A percentile compares a stretch with the other conserved stretches of the same genome.
Conservation (phyloP, 2,329 filamentous ascomycete species). For the Chalaropsis thielavioides region DNA sequence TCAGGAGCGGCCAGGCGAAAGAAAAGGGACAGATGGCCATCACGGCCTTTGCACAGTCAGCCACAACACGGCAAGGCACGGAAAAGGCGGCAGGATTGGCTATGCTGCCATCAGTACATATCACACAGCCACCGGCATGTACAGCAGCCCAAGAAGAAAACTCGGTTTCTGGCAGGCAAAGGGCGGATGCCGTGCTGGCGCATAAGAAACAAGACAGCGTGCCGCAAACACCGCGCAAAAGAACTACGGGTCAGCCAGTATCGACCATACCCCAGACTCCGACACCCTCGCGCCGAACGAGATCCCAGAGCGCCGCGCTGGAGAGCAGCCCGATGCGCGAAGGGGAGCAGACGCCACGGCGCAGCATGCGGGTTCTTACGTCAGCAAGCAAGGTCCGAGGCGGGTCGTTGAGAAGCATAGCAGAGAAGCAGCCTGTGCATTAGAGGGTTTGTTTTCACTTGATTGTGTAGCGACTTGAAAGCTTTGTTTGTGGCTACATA, state of each 20-base stretch:
- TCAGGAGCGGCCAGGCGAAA: constrained; percentile 27
- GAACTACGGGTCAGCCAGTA: background rate
- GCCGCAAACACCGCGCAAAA: background rate
- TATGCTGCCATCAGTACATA: too few relatives aligned
- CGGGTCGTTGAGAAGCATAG: background rate
- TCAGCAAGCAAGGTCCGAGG: background rate
- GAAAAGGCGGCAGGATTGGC: too few relatives aligned
- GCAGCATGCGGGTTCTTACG: background rate
- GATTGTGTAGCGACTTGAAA: background rate
- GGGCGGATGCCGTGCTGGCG: too few relatives aligned
- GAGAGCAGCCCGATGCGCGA: background rate
- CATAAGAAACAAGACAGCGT: background rate
- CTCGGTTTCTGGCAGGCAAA: background rate
- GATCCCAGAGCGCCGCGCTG: background rate
- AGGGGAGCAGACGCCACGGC: background rate
- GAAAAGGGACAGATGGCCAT: constrained; percentile 37
- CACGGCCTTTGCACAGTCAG: constrained; percentile 29
- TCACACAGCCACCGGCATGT: background rate
- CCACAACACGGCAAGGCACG: background rate
- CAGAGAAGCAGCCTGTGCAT: background rate
- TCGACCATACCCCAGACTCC: background rate
- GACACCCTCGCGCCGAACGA: background rate
- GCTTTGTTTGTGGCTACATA: too few relatives aligned
- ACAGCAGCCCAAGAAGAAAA: background rate
- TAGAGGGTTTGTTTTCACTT: background rate